Evolutionary conservation across 1,139 yeast species (phyloP).

Genomic region (Sugiyamaella xylanicola): DNA sequence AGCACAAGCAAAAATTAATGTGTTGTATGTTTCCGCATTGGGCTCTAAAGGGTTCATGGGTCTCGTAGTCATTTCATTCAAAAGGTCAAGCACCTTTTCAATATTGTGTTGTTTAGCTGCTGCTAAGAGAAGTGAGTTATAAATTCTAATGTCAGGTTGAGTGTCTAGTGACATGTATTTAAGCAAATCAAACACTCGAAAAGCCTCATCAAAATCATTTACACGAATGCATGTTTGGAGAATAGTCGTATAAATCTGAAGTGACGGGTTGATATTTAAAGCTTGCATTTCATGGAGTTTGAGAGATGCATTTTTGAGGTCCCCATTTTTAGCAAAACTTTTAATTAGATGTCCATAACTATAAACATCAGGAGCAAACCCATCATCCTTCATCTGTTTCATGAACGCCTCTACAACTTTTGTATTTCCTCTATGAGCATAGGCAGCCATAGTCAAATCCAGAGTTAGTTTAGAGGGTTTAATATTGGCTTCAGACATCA

Average conservation of each 20-base stretch:
- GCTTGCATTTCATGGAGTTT: slow-evolving; percentile 54
- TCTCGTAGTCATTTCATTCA: slow-evolving; percentile 62
- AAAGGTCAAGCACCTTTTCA: slow-evolving; percentile 75
- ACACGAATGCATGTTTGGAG: slow-evolving; percentile 66
- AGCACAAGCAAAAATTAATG: slow-evolving; percentile 75
- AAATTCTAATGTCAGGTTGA: slow-evolving; percentile 67
- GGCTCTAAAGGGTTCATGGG: slow-evolving; percentile 46
- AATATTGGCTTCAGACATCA: slow-evolving; percentile 35
- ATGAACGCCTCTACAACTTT: slow-evolving; percentile 41
- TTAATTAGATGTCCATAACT: slow-evolving; percentile 52
- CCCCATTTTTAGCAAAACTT: slow-evolving; percentile 44
- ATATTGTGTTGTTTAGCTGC: slow-evolving; percentile 63
- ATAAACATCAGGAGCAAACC: slow-evolving; percentile 44
- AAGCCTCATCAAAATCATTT: slow-evolving; percentile 58
- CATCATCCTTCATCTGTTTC: slow-evolving; percentile 40
- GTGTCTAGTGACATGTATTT: slow-evolving; percentile 69
- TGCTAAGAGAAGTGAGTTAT: slow-evolving; percentile 69
- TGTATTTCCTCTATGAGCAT: slow-evolving; percentile 40
- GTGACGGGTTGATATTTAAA: slow-evolving; percentile 55
- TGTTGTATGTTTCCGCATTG: slow-evolving; percentile 55
- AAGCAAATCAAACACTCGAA: slow-evolving; percentile 79
- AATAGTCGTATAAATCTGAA: slow-evolving; percentile 62
- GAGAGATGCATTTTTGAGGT: slow-evolving; percentile 30
- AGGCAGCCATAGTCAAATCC: slow-evolving; percentile 41
- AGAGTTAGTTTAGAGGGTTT: slow-evolving; percentile 32